Percentiles rank a stretch among this genome's conserved stretches.
phyloP scores from a whole-genome alignment of 345 rosid species.

The Syzygium jambos region DNA sequence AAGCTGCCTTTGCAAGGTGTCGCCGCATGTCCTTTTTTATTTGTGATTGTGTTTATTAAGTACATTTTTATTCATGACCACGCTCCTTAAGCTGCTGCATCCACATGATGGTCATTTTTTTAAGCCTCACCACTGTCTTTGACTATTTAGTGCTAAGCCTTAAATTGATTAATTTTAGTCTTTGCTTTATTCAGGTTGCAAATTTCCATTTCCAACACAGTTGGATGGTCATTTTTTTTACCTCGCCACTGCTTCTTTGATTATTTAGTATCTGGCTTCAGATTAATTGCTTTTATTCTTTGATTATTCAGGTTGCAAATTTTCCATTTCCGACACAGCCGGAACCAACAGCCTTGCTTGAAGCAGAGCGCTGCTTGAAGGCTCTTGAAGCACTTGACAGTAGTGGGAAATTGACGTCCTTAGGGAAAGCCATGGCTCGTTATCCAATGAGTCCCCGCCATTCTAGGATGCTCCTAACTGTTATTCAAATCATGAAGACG shows the following conservation, averaged over 20 bases:
- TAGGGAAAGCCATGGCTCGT: constrained; percentile 82
- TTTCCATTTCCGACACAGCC: constrained; percentile 97
- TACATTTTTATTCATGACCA: not conserved
- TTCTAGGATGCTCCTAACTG: constrained; percentile 86
- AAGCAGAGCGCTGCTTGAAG: constrained; percentile 68
- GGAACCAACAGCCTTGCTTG: constrained; percentile 40
- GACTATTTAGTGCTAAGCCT: not conserved
- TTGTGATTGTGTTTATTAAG: not conserved
- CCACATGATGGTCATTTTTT: not conserved
- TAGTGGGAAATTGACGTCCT: constrained; percentile 50
- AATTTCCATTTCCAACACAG: constrained; percentile 87
- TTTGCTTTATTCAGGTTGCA: constrained; percentile 35
- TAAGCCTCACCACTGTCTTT: not conserved
- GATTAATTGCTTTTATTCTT: not conserved
- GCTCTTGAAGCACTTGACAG: constrained; percentile 69
- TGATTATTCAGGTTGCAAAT: constrained; percentile 52
- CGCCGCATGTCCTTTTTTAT: not conserved
- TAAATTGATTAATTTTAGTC: not conserved
- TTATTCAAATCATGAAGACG: constrained; percentile 44
- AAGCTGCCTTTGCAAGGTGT: not conserved
- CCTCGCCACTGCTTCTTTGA: not conserved
- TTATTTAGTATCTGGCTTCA: not conserved
- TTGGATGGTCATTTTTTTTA: constrained; percentile 20
- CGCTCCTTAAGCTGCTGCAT: not conserved
- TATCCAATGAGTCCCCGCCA: constrained; percentile 92